These are phyloP conservation scores for Aspergillus cejpii DNA, from an alignment of 2,329 filamentous ascomycete species.

Conservation along the genomic window DNA sequence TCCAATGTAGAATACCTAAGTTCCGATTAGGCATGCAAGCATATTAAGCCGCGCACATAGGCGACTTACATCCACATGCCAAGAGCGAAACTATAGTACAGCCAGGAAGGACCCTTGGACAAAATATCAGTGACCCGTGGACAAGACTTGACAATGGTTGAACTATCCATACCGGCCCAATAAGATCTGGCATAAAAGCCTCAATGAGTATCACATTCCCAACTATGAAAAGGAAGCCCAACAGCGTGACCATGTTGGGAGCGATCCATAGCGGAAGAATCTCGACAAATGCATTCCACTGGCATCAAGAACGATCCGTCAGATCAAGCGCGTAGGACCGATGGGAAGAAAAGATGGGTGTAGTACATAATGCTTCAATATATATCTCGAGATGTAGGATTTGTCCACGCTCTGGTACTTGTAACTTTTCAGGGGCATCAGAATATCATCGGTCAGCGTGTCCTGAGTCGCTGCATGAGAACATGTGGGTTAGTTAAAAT, in stretches of 20 bases:
- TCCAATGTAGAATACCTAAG: conserved; percentile 85
- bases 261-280: conserved; percentile 91
- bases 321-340: conserved; percentile 1
- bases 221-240: conserved; percentile 92
- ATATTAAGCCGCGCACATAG: not conserved
- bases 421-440: conserved; percentile 88
- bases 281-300: conserved; percentile 98
- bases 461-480: conserved; percentile 39
- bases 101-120: conserved; percentile 70
- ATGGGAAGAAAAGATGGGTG: not conserved
- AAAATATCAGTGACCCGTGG: conserved; percentile 11
- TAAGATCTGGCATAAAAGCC: conserved; percentile 78
- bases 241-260: conserved; percentile 92
- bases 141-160: not conserved
- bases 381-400: conserved; percentile 85
- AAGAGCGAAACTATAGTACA: conserved; percentile 92
- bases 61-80: conserved; percentile 81
- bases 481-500: conserved; percentile 5
- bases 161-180: conserved; percentile 65
- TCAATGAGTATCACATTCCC: conserved; percentile 70
- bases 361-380: conserved; percentile 88
- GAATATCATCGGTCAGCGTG: conserved; percentile 76
- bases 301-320: conserved; percentile 3
- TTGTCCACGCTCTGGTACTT: conserved; percentile 98
- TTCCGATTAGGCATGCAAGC: conserved; percentile 12